phyloP scores from a whole-genome alignment of 768 basidiomycete species.

The Xerocomellus chrysenteron region DNA sequence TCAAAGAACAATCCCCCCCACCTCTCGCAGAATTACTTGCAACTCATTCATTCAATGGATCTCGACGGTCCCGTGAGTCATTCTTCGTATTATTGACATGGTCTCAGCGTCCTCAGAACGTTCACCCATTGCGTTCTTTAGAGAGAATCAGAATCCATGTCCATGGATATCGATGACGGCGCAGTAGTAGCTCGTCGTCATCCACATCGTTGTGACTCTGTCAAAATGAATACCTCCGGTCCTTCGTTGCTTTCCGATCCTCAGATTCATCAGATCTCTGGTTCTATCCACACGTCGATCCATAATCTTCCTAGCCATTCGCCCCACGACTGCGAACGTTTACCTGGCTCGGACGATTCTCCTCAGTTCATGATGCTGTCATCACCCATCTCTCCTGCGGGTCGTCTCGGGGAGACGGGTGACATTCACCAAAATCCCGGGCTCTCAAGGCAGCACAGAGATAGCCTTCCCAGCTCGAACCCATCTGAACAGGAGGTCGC shows the following conservation, averaged over 20 bases:
- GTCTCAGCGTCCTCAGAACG: neutral
- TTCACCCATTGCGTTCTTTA: neutral
- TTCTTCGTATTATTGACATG: neutral
- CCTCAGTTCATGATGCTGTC: neutral
- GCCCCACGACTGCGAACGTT: neutral
- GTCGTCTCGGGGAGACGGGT: neutral
- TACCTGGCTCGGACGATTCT: neutral
- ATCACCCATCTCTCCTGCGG: neutral
- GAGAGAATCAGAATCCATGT: slow-evolving; percentile 4
- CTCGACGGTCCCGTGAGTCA: slow-evolving; percentile 15
- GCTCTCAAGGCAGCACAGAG: neutral
- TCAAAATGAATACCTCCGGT: neutral
- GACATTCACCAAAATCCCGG: neutral
- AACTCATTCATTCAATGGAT: slow-evolving; percentile 10
- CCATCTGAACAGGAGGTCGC: neutral
- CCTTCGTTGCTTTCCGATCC: neutral
- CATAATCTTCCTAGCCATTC: neutral
- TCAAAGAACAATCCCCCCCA: neutral
- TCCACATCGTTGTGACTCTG: neutral
- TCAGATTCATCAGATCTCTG: neutral
- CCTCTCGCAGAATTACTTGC: neutral
- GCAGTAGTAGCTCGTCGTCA: neutral
- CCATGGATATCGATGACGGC: slow-evolving; percentile 15
- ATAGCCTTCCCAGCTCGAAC: neutral
- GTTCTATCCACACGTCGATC: neutral